phyloP scores from a whole-genome alignment of 768 basidiomycete species.

The Naganishia vishniacii region DNA sequence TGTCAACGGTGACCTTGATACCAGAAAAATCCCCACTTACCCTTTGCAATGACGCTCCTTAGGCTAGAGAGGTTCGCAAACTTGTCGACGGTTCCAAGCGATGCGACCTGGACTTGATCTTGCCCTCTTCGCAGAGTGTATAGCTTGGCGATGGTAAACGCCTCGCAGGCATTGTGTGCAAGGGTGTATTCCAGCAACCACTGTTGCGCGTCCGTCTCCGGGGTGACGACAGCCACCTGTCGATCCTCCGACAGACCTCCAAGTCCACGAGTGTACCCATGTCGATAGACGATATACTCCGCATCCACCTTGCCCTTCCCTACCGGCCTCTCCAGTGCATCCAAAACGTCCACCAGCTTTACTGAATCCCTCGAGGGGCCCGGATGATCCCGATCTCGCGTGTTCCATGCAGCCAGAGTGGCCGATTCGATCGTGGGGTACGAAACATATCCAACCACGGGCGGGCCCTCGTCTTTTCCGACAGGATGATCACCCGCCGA shows the following conservation, averaged over 20 bases:
- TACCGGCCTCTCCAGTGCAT: constrained; percentile 25
- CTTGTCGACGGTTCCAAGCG: constrained; percentile 1
- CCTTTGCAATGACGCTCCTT: background rate
- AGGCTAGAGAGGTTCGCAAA: background rate
- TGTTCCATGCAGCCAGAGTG: constrained; percentile 35
- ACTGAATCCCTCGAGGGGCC: constrained; percentile 28
- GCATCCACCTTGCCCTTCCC: background rate
- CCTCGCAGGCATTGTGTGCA: constrained; percentile 2
- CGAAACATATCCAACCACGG: constrained; percentile 25
- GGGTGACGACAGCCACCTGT: background rate
- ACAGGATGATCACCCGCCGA: constrained; percentile 20
- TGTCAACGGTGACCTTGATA: background rate
- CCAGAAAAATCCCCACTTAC: background rate
- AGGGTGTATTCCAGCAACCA: background rate
- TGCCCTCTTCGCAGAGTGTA: background rate
- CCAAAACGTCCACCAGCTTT: constrained; percentile 27
- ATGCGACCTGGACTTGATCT: background rate
- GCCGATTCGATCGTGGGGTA: constrained; percentile 27
- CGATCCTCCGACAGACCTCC: background rate
- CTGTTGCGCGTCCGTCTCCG: background rate
- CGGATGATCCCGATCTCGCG: constrained; percentile 20
- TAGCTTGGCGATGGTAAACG: background rate
- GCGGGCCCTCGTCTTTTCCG: constrained; percentile 30
- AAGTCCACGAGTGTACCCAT: constrained; percentile 1
- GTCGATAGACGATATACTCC: background rate